Evolutionary conservation across 768 basidiomycete species (phyloP).

Genomic region (Boletus huronensis): DNA sequence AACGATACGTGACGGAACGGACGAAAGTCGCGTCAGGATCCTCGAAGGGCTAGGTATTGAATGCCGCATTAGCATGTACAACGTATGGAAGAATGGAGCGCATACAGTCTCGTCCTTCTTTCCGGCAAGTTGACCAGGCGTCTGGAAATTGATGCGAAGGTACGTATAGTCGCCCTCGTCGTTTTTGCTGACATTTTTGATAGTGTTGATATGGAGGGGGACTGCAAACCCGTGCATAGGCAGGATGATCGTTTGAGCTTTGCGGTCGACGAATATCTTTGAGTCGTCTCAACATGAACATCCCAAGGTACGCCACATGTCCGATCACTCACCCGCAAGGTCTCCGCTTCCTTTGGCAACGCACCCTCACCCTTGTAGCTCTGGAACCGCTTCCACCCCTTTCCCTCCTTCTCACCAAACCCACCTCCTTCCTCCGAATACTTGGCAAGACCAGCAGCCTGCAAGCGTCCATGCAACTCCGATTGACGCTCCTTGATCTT

Average conservation of each 20-base stretch:
- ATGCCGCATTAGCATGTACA: constrained; percentile 2
- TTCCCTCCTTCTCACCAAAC: constrained; percentile 76
- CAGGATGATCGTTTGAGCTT: constrained; percentile 82
- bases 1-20: constrained; percentile 92
- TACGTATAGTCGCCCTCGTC: constrained; percentile 96
- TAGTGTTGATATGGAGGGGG: constrained; percentile 97
- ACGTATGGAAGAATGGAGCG: background rate
- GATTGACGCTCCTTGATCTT: constrained; percentile 86
- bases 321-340: constrained; percentile 58
- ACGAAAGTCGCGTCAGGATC: constrained; percentile 96
- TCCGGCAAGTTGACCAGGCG: constrained; percentile 93
- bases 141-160: constrained; percentile 96
- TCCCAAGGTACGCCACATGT: background rate
- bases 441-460: constrained; percentile 75
- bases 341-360: constrained; percentile 79
- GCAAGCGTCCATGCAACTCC: constrained; percentile 73
- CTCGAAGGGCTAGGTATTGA: constrained; percentile 73
- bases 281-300: constrained; percentile 7
- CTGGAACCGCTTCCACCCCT: constrained; percentile 93
- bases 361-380: constrained; percentile 95
- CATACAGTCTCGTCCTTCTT: constrained; percentile 94
- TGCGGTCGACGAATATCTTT: constrained; percentile 89
- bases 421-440: constrained; percentile 82
- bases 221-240: constrained; percentile 95
- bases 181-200: constrained; percentile 96